Evolutionary conservation across 108 stramenopile genomes (phyloP), one percentile per base, ranked within the genome.

Genomic region (Stephanodiscus triporus): DNA sequence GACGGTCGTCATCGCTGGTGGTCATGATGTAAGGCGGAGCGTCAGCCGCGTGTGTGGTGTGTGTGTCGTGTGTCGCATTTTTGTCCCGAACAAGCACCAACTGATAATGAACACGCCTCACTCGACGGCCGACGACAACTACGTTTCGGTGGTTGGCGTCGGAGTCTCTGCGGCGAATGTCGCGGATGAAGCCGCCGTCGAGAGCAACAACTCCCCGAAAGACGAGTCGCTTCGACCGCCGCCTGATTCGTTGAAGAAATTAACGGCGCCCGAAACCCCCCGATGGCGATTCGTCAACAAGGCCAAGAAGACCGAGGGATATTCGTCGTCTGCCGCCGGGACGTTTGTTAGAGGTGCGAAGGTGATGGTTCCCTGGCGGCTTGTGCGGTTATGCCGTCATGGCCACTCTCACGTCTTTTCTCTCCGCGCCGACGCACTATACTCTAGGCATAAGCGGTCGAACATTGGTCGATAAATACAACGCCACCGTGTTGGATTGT

Each of bases 221-320:
- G 13, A 45, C 16, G 16, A 14, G 43, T 45, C 43, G 16, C 40
- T 40, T 45, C 43, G 43, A 14, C 13, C 43, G 16, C 14, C 43
- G 43, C 16, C 40, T 1, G 40, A 40, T 0, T 40, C 40, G 40
- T 11, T 11, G 61, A 62, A 62, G 61, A 37, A 16, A 19, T 32
- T 62, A 29, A 13, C 34, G 10, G 61, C 29, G 61, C 43, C 45
- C 65, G 49, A 66, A 51, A 51, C 42, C 5, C 65, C 65, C 4
- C 65, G 65, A 32, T 66, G 65, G 65, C 38, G 65, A 51, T 66
- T 66, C 34, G 50, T 66, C 47, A 30, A 42, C 17, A 32, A 49
- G 34, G 65, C 65, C 37, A 66, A 66, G 30, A 66, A 66, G 65
- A 66, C 65, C n/a, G 49, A 66, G 23, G 65, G 65, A 17, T 66